phyloP scores from a whole-genome alignment of 352 stramenopile genomes.

The Globisporangium camurandrum region DNA sequence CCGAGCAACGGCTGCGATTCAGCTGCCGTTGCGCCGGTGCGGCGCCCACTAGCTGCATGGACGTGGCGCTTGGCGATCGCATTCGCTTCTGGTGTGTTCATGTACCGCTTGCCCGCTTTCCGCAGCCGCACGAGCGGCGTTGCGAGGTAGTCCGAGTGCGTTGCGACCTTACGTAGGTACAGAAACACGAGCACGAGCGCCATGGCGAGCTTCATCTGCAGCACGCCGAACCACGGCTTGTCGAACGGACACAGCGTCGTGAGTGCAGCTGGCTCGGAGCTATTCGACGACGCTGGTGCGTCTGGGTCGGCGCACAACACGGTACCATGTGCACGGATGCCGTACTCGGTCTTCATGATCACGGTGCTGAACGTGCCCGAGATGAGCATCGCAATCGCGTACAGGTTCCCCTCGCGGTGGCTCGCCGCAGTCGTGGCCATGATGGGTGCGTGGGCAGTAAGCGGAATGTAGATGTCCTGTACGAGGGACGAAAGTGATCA shows the following conservation, averaged over 20 bases:
- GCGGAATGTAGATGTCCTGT: not conserved
- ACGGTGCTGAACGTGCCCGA: slow-evolving; percentile 81
- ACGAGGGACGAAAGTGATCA: not conserved
- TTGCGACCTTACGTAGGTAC: slow-evolving; percentile 46
- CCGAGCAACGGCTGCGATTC: slow-evolving; percentile 10
- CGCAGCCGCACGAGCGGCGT: slow-evolving; percentile 56
- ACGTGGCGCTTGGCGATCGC: slow-evolving; percentile 39
- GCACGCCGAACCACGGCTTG: slow-evolving; percentile 82
- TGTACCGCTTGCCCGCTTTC: slow-evolving; percentile 56
- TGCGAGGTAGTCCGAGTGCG: slow-evolving; percentile 57
- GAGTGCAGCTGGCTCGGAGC: slow-evolving; percentile 8
- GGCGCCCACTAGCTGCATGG: not conserved
- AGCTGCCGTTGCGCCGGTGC: not conserved
- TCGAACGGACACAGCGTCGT: slow-evolving; percentile 70
- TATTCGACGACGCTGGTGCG: slow-evolving; percentile 5
- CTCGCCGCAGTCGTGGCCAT: slow-evolving; percentile 13
- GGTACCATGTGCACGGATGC: slow-evolving; percentile 42
- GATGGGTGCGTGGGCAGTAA: not conserved
- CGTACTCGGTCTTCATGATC: slow-evolving; percentile 83
- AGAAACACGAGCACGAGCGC: slow-evolving; percentile 69
- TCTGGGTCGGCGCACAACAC: slow-evolving; percentile 41
- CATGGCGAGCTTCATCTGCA: slow-evolving; percentile 86
- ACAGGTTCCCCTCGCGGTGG: slow-evolving; percentile 29
- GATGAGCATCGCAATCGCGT: slow-evolving; percentile 61
- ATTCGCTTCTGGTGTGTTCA: slow-evolving; percentile 33